Base-by-base conservation (phyloP, 192 early-diverging fungal genomes). In the Irineochytrium annulatum region DNA sequence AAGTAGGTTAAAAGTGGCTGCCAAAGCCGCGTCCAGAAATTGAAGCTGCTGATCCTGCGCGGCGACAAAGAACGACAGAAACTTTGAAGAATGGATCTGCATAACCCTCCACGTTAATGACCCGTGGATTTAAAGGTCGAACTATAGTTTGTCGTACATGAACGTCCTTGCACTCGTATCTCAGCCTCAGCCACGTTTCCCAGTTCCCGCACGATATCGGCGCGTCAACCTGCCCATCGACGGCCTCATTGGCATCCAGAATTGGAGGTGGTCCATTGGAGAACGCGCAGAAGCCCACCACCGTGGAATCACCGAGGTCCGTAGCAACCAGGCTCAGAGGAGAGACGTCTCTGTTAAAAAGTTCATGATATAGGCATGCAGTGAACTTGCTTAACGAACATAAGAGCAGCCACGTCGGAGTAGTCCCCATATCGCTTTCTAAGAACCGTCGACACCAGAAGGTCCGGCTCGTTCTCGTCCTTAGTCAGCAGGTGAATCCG, bases 21-120 rank as follows among this genome's bases (percentile, higher is more conserved):
- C 62, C 16, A 81, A 52, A 14, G 69, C 60, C 5, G 52, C 53
- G 26, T 77, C 69, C 0, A 81, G 39, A 37, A 78, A 75, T 1
- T 43, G 28, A 0, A 63, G 14, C 27, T 59, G 54, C 26, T 61
- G 28, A 8, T 73, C 71, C n/a, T 55, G 56, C 6, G 64, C 34
- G 16, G 66, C 58, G 32, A 74, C 55, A 55, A 81, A 73, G 58
- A 72, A 76, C 27, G 58, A 31, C 3, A 81, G 33, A 61, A 81
- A 81, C 43, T 69, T 74, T 24, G 71, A 67, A 34, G 77, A 74
- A 49, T 76, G 52, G 28, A 75, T 34, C 77, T 79, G 54, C n/a
- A 30, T 30, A n/a, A 0, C 19, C 29, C 30, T 26, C n/a, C 32
- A n/a, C n/a, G n/a, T n/a, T n/a, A n/a, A n/a, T n/a, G n/a, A n/a